Percentiles rank a stretch among this genome's conserved stretches.
These are phyloP conservation scores for Pichia nakasei DNA, from an alignment of 805 yeast genomes.

Conservation along the genomic window DNA sequence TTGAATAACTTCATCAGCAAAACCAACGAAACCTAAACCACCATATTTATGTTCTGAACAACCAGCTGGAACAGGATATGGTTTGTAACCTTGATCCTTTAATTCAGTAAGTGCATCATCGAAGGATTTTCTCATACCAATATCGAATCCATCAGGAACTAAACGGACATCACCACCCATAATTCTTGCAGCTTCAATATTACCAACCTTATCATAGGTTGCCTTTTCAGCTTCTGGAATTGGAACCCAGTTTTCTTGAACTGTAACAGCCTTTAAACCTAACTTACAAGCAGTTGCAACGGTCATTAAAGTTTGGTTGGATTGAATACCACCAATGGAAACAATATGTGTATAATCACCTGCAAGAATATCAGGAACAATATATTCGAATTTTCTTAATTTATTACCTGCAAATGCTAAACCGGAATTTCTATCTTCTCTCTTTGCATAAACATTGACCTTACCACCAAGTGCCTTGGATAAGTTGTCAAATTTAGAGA, in stretches of 20 bases:
- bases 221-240: slow-evolving; percentile 25
- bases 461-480: slow-evolving; percentile 24
- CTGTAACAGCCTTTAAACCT: slow-evolving; percentile 28
- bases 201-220: slow-evolving; percentile 28
- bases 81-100: slow-evolving; percentile 24
- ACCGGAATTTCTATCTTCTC: slow-evolving; percentile 30
- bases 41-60: slow-evolving; percentile 30
- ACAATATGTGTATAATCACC: slow-evolving; percentile 29
- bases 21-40: slow-evolving; percentile 30
- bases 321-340: slow-evolving; percentile 29
- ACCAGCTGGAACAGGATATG: slow-evolving; percentile 31
- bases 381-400: slow-evolving; percentile 27
- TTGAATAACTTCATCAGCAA: slow-evolving; percentile 27
- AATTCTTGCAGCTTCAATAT: slow-evolving; percentile 29
- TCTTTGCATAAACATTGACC: slow-evolving; percentile 27
- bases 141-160: slow-evolving; percentile 28
- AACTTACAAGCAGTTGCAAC: slow-evolving; percentile 30
- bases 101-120: slow-evolving; percentile 24
- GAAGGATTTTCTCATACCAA: slow-evolving; percentile 29
- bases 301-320: slow-evolving; percentile 29
- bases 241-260: slow-evolving; percentile 31
- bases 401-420: slow-evolving; percentile 30
- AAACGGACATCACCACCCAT: slow-evolving; percentile 30
- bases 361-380: slow-evolving; percentile 26
- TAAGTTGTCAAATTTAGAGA: slow-evolving; percentile 24